phyloP scores from a whole-genome alignment of 2,329 filamentous ascomycete species.

The Metarhizium sp. region DNA sequence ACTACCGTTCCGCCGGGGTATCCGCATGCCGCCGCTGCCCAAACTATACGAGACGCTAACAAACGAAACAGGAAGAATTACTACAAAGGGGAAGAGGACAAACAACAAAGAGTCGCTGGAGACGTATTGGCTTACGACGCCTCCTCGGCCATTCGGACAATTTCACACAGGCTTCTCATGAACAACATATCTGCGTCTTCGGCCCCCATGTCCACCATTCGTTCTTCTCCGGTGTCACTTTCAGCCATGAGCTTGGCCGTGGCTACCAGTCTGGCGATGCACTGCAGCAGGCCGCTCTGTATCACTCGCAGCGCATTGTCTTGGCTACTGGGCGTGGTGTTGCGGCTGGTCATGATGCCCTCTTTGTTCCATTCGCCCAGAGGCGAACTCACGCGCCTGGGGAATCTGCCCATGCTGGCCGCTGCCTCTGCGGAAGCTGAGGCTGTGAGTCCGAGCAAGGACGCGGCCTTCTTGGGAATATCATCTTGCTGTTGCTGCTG shows the following conservation, averaged over 20 bases:
- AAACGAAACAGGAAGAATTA: background rate
- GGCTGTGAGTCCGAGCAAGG: constrained; percentile 36
- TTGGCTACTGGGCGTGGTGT: constrained; percentile 12
- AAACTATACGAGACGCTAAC: background rate
- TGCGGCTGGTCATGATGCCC: constrained; percentile 12
- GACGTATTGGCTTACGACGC: background rate
- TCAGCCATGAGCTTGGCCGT: constrained; percentile 33
- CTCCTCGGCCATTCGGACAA: constrained; percentile 30
- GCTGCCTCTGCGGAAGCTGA: constrained; percentile 13
- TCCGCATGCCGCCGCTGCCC: background rate
- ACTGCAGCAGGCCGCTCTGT: constrained; percentile 38
- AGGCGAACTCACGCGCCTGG: constrained; percentile 17
- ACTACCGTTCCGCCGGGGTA: background rate
- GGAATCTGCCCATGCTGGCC: constrained; percentile 13
- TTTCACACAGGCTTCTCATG: constrained; percentile 32
- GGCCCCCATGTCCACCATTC: constrained; percentile 19
- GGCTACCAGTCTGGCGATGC: constrained; percentile 40
- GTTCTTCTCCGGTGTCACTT: constrained; percentile 18
- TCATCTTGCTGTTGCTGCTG: constrained; percentile 16
- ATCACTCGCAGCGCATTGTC: constrained; percentile 33
- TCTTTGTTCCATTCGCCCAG: constrained; percentile 18
- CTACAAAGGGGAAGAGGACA: background rate
- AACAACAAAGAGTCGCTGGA: background rate
- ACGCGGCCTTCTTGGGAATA: constrained; percentile 44
- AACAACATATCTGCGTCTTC: constrained; percentile 27